Evolutionary conservation across 768 basidiomycete genomes (phyloP).

Genomic region (Mycena crocata): DNA sequence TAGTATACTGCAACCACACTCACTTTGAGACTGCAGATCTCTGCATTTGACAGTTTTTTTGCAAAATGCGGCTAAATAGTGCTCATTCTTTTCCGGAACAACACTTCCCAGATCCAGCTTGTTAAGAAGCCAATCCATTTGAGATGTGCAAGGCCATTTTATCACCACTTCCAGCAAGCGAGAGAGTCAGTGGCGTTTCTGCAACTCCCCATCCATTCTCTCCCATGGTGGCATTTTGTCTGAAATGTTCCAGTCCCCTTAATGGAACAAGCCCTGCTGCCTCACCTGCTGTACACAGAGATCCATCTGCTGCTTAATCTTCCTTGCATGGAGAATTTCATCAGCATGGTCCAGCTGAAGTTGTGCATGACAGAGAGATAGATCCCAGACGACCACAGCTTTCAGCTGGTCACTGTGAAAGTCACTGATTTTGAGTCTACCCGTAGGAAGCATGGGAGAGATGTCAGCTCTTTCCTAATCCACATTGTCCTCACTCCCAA

Average conservation of each 20-base stretch:
- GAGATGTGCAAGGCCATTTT: background rate
- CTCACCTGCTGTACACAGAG: no score
- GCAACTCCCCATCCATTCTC: background rate
- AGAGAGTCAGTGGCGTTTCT: background rate
- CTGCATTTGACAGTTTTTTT: background rate
- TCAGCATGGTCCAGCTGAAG: constrained; percentile 9
- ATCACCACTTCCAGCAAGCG: constrained; percentile 3
- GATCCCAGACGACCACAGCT: background rate
- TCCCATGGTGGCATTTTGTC: constrained; percentile 1
- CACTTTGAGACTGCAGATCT: background rate
- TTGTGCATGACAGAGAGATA: background rate
- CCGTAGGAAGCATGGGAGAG: no score
- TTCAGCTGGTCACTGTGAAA: no score
- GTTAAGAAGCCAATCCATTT: constrained; percentile 1
- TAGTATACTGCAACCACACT: background rate
- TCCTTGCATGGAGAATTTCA: background rate
- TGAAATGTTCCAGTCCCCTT: constrained; percentile 1
- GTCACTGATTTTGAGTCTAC: no score
- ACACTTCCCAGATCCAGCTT: background rate
- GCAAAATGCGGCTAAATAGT: background rate
- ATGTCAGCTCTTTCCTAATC: no score
- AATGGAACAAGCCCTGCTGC: background rate
- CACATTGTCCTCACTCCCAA: background rate
- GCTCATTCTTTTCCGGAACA: no score
- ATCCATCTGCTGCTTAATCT: background rate